These are phyloP conservation scores for Fusarium musae DNA, from an alignment of 2,329 filamentous ascomycete genomes.

Conservation along the genomic window DNA sequence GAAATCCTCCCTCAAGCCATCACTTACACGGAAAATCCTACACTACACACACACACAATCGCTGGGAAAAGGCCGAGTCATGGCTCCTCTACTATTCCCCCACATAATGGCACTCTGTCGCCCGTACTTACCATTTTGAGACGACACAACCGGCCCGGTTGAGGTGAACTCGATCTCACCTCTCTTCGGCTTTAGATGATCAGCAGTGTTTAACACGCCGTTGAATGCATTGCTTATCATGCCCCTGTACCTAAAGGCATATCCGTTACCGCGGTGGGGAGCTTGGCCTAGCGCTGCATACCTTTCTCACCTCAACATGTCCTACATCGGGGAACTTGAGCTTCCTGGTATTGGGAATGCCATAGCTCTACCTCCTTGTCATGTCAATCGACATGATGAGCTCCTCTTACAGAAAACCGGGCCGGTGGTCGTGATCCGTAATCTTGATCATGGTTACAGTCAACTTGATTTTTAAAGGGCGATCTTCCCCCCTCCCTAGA, in stretches of 20 bases:
- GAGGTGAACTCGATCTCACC: slow-evolving; percentile 7
- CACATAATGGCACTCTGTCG: slow-evolving; percentile 35
- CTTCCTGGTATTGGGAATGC: background rate
- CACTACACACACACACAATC: slow-evolving; percentile 5
- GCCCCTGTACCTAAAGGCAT: slow-evolving; percentile 27
- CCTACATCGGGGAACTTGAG: slow-evolving; percentile 17
- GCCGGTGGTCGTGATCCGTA: slow-evolving; percentile 29
- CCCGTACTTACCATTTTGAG: slow-evolving; percentile 23
- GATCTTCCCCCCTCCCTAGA: slow-evolving; percentile 4
- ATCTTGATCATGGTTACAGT: slow-evolving; percentile 19
- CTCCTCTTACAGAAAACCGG: slow-evolving; percentile 38
- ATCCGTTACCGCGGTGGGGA: slow-evolving; percentile 33
- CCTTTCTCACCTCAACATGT: slow-evolving; percentile 5
- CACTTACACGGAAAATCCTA: slow-evolving; percentile 5
- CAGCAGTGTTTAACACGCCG: background rate
- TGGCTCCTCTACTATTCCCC: slow-evolving; percentile 35
- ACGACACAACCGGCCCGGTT: slow-evolving; percentile 32
- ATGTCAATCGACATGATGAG: slow-evolving; percentile 28
- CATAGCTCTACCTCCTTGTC: slow-evolving; percentile 5
- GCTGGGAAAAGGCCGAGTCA: slow-evolving; percentile 39
- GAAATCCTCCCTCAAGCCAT: slow-evolving; percentile 16
- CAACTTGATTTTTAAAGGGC: slow-evolving; percentile 36
- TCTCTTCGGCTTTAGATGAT: background rate
- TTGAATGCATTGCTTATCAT: slow-evolving; percentile 37
- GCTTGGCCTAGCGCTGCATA: slow-evolving; percentile 17